A percentile compares a stretch with the other conserved stretches of the same genome.
Conservation (phyloP, 2,329 filamentous ascomycete genomes). For the Chaetomium olivaceum region DNA sequence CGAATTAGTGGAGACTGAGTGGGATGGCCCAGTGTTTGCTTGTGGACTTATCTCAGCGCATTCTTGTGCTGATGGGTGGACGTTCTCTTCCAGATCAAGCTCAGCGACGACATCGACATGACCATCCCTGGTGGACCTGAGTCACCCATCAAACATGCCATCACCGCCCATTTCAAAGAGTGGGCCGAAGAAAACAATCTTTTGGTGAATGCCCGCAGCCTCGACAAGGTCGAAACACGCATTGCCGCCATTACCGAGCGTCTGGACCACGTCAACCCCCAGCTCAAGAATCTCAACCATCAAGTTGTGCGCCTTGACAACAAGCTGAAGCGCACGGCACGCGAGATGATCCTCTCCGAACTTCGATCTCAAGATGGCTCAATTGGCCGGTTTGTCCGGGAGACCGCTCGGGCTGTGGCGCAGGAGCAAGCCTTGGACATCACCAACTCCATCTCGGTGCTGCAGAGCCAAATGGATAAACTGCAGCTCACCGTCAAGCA, state of each 20-base stretch:
- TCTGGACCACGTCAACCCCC: too few relatives aligned
- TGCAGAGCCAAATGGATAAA: too few relatives aligned
- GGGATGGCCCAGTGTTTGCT: background rate
- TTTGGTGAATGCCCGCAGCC: background rate
- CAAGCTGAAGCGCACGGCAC: background rate
- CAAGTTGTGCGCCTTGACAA: background rate
- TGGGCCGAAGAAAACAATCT: background rate
- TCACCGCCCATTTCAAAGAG: background rate
- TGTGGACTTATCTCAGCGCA: slow-evolving; percentile 5
- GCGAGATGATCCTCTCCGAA: background rate
- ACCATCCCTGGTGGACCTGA: too few relatives aligned
- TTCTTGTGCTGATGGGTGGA: slow-evolving; percentile 2
- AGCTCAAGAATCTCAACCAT: background rate
- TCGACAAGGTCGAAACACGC: background rate
- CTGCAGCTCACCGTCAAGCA: too few relatives aligned
- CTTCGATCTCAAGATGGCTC: background rate
- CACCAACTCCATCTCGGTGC: too few relatives aligned
- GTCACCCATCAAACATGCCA: background rate
- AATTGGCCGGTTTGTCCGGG: too few relatives aligned
- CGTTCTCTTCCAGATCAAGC: background rate
- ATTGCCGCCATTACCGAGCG: background rate
- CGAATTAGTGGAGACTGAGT: slow-evolving; percentile 7
- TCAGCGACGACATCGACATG: background rate
- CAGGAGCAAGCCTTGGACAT: too few relatives aligned
- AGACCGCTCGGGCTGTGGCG: too few relatives aligned